These are phyloP conservation scores for Linnemannia hyalina DNA, from an alignment of 192 early-diverging fungal genomes.

Conservation along the genomic window DNA sequence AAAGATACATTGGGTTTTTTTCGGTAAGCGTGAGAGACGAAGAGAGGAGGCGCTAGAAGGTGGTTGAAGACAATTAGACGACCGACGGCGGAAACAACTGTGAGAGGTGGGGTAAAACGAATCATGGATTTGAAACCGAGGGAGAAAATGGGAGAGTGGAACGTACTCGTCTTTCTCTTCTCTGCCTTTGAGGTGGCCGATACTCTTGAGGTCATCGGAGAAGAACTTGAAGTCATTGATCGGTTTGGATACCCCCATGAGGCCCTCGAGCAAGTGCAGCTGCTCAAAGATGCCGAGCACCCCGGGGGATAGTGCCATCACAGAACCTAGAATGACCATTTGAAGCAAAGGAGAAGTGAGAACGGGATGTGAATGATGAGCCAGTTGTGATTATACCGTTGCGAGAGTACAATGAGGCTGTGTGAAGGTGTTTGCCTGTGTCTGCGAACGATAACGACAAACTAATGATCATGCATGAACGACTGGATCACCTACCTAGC, in stretches of 20 bases:
- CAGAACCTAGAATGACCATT: not conserved
- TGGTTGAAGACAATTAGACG: not conserved
- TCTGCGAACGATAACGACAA: not conserved
- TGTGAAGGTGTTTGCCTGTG: not conserved
- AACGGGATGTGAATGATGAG: not conserved
- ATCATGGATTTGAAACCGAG: not conserved
- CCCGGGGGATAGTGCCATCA: not conserved
- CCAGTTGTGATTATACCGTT: not conserved
- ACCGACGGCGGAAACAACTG: not conserved
- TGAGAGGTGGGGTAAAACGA: not conserved
- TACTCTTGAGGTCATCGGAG: not conserved
- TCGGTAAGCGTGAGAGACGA: not conserved
- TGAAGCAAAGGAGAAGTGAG: not conserved
- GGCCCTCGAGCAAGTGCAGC: not conserved
- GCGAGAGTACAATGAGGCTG: not conserved
- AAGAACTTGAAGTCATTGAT: conserved; percentile 4
- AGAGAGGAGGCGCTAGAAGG: not conserved
- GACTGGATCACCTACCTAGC: not conserved
- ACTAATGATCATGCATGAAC: not conserved
- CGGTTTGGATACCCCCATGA: not conserved
- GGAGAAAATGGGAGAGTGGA: not conserved
- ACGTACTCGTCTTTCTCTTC: conserved; percentile 14
- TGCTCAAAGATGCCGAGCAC: conserved; percentile 5
- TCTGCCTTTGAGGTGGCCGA: not conserved
- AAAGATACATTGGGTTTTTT: not conserved